Conservation (phyloP, 2,329 filamentous ascomycete genomes). For the Zarea fungicola region DNA sequence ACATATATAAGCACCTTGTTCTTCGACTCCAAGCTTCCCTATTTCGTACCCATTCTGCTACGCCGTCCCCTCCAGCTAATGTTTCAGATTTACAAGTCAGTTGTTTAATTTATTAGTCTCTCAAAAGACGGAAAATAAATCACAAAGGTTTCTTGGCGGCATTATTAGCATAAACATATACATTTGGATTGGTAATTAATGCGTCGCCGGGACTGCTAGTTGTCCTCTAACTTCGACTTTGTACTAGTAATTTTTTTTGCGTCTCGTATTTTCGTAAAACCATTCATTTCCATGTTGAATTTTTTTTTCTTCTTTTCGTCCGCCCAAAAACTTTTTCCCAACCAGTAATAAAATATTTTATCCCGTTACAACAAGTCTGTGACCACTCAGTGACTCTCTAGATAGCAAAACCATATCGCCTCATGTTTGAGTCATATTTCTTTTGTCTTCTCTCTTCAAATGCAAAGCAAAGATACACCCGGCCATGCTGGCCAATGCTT, state of each 20-base stretch:
- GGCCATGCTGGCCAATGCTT: conserved; percentile 1
- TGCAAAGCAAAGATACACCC: conserved; percentile 2
- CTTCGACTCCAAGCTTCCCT: no score
- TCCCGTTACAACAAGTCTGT: not conserved
- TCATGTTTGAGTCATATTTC: no score
- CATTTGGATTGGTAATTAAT: conserved; percentile 6
- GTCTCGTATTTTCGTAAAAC: no score
- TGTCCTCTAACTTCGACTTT: not conserved
- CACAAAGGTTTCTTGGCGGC: no score
- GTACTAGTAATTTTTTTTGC: not conserved
- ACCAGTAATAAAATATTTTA: not conserved
- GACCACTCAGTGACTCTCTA: not conserved
- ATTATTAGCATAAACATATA: conserved; percentile 5
- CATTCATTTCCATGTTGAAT: no score
- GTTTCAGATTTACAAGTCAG: no score
- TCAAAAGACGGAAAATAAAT: no score
- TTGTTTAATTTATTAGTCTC: no score
- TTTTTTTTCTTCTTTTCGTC: conserved; percentile 1
- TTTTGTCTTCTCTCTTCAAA: not conserved
- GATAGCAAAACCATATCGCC: not conserved
- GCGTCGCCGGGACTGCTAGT: not conserved
- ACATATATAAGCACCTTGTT: no score
- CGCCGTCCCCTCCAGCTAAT: no score
- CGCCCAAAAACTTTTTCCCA: conserved; percentile 1
- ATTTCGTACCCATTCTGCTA: no score